Evolutionary conservation across 805 yeast genomes (phyloP).

Genomic region (Metschnikowia aberdeeniae): DNA sequence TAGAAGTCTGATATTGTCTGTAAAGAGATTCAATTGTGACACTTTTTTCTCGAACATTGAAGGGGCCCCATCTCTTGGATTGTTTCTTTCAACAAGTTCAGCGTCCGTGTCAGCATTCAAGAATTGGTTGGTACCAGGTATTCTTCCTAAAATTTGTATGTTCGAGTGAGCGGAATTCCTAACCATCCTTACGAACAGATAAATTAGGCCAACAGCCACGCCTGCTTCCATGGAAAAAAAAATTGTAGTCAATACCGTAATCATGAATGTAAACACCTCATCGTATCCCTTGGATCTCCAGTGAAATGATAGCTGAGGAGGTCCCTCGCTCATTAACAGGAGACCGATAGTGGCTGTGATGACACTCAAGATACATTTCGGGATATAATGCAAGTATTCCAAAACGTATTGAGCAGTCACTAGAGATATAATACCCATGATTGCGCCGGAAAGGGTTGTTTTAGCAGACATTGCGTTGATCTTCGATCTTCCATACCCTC

Average conservation of each 20-base stretch:
- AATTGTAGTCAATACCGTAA: constrained; percentile 62
- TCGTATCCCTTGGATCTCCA: constrained; percentile 67
- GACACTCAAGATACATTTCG: constrained; percentile 74
- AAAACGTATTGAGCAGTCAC: constrained; percentile 59
- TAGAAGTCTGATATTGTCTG: constrained; percentile 31
- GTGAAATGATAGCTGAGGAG: constrained; percentile 63
- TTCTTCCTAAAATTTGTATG: constrained; percentile 75
- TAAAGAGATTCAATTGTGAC: constrained; percentile 30
- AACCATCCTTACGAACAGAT: constrained; percentile 74
- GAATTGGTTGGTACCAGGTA: constrained; percentile 36
- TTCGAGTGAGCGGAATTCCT: constrained; percentile 78
- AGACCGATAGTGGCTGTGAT: constrained; percentile 72
- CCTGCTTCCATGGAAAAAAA: constrained; percentile 83
- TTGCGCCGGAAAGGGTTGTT: constrained; percentile 78
- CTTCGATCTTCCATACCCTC: constrained; percentile 92
- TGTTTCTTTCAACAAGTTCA: not conserved
- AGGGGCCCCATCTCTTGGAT: not conserved
- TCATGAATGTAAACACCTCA: constrained; percentile 64
- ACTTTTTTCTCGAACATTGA: constrained; percentile 4
- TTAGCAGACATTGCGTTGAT: constrained; percentile 81
- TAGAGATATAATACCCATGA: constrained; percentile 74
- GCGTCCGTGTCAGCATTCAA: constrained; percentile 36
- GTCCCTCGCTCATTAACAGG: constrained; percentile 58
- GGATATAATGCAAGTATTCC: constrained; percentile 65
- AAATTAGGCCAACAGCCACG: constrained; percentile 78